Conservation (phyloP, 2,329 filamentous ascomycete genomes). For the Colletotrichum sansevieriae region DNA sequence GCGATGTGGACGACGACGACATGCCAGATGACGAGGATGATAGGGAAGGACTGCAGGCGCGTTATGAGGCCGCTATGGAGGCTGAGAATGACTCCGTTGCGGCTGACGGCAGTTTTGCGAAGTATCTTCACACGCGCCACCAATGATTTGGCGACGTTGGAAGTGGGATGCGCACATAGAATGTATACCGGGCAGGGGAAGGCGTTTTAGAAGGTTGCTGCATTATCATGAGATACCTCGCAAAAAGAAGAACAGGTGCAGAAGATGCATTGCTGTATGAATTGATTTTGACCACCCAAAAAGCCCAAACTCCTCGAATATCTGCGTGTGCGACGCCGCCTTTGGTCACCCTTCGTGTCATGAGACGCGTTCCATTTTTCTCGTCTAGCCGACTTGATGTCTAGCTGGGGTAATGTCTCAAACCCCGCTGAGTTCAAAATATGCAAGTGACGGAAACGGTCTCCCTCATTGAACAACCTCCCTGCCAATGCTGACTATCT, state of each 20-base stretch:
- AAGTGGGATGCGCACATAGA: conserved; percentile 44
- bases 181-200: conserved; percentile 27
- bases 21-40: conserved; percentile 71
- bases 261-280: conserved; percentile 40
- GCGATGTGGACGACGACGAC: conserved; percentile 70
- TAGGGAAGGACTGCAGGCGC: conserved; percentile 76
- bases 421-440: not conserved
- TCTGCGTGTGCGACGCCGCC: not conserved
- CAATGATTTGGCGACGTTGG: conserved; percentile 29
- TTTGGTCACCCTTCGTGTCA: not conserved
- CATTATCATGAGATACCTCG: conserved; percentile 43
- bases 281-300: conserved; percentile 34
- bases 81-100: conserved; percentile 66
- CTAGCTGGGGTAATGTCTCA: not conserved
- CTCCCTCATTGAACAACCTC: not conserved
- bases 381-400: not conserved
- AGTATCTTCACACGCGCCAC: conserved; percentile 65
- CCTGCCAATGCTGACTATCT: too few relatives aligned
- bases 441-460: not conserved
- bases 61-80: conserved; percentile 82
- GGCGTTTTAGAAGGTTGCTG: conserved; percentile 41
- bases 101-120: conserved; percentile 72
- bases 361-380: not conserved
- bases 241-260: conserved; percentile 40
- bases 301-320: conserved; percentile 34